phyloP scores from a whole-genome alignment of 2,329 filamentous ascomycete genomes.

The Alternaria viburni region DNA sequence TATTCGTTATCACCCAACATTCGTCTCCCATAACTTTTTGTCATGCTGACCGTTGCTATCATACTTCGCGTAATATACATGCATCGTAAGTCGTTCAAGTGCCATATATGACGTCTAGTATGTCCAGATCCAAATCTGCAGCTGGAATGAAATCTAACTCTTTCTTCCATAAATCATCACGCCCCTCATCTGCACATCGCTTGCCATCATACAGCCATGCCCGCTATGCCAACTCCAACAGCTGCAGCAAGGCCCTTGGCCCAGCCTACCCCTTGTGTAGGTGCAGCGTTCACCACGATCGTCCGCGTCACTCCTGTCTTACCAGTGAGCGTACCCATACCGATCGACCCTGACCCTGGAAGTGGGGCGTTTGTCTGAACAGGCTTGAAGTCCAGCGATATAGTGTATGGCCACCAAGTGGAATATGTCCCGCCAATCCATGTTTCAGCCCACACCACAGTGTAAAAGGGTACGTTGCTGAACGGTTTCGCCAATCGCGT shows the following conservation, averaged over 20 bases:
- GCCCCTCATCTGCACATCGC: neutral
- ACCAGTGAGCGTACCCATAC: constrained; percentile 45
- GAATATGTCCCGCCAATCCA: constrained; percentile 28
- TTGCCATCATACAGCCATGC: constrained; percentile 18
- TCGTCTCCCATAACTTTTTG: neutral
- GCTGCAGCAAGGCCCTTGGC: constrained; percentile 25
- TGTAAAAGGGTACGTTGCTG: constrained; percentile 28
- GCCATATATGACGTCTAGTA: neutral
- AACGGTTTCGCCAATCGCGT: neutral
- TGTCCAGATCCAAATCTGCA: neutral
- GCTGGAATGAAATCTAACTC: neutral
- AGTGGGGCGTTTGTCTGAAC: constrained; percentile 23
- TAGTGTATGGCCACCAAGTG: constrained; percentile 43
- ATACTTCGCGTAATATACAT: neutral
- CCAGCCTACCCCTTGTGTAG: constrained; percentile 23
- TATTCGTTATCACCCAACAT: neutral
- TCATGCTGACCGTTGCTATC: neutral
- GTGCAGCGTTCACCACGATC: constrained; percentile 28
- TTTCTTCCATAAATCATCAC: neutral
- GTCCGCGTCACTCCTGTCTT: constrained; percentile 37
- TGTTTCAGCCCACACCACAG: constrained; percentile 44
- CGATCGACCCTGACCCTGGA: constrained; percentile 40
- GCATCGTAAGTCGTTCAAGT: constrained; percentile 3
- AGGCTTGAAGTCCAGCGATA: constrained; percentile 35
- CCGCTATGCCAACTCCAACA: constrained; percentile 32